Evolutionary conservation across 169 alveolate genomes (phyloP).

Genomic region (Cyclospora cayetanensis): DNA sequence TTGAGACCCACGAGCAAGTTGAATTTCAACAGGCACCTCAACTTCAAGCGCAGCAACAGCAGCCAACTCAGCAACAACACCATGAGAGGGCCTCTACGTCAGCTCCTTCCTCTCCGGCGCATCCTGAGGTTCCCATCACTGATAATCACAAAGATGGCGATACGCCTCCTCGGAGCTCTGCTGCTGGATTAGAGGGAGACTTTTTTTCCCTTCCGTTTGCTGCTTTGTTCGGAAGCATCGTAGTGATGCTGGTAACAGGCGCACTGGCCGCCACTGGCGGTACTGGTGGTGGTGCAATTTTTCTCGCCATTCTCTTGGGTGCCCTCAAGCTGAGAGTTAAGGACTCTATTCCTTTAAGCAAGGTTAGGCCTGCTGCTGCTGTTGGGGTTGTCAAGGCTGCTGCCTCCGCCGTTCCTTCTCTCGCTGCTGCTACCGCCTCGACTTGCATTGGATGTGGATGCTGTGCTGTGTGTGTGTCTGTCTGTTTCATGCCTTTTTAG

Average conservation of each 20-base stretch:
- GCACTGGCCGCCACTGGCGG: conserved; percentile 84
- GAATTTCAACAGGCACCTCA: too few relatives aligned
- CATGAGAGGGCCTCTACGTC: background rate
- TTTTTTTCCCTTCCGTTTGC: background rate
- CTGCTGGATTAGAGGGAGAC: background rate
- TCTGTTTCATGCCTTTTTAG: background rate
- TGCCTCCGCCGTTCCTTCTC: background rate
- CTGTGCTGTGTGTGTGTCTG: background rate
- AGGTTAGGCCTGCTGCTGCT: conserved; percentile 24
- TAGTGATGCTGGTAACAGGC: conserved; percentile 9
- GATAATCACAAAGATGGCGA: too few relatives aligned
- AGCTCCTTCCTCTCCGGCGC: too few relatives aligned
- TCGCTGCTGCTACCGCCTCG: background rate
- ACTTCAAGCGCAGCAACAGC: background rate
- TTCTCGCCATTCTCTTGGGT: conserved; percentile 79
- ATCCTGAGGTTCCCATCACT: too few relatives aligned
- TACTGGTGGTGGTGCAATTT: conserved; percentile 89
- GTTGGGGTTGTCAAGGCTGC: background rate
- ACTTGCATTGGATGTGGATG: conserved; percentile 30
- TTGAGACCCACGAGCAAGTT: too few relatives aligned
- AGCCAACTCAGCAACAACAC: background rate
- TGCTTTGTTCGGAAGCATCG: background rate
- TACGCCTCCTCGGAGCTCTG: too few relatives aligned
- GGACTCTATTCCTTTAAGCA: conserved; percentile 85
- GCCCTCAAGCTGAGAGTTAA: conserved; percentile 79